These are phyloP conservation scores for Hyparrhenia diplandra DNA, from an alignment of 176 grass and related monocot species.

Conservation along the genomic window DNA sequence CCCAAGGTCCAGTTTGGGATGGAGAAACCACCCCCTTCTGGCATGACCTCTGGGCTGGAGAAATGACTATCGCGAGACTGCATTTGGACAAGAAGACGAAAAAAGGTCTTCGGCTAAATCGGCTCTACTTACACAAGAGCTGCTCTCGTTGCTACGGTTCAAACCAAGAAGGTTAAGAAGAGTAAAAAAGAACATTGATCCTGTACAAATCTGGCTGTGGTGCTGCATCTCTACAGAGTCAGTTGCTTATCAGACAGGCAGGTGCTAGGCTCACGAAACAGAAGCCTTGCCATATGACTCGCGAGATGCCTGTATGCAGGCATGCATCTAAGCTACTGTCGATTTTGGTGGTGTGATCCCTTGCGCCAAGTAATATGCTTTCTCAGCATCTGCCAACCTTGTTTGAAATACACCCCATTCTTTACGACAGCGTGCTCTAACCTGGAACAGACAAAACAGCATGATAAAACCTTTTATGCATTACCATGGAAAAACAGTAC, in stretches of 20 bases:
- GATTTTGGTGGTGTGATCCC: slow-evolving; percentile 58
- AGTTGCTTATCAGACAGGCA: not conserved
- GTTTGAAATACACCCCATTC: slow-evolving; percentile 82
- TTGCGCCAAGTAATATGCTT: slow-evolving; percentile 57
- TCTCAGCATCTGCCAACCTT: slow-evolving; percentile 71
- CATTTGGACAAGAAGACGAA: not conserved
- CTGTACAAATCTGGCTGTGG: slow-evolving; percentile 32
- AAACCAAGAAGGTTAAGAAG: not conserved
- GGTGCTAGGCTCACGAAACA: slow-evolving; percentile 19
- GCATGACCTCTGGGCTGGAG: too few relatives aligned
- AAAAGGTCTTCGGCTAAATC: not conserved
- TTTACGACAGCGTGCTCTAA: slow-evolving; percentile 63
- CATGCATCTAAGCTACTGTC: slow-evolving; percentile 33
- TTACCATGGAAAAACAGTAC: not conserved
- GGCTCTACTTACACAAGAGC: slow-evolving; percentile 24
- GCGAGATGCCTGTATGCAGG: not conserved
- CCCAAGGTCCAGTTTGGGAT: too few relatives aligned
- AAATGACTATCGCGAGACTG: not conserved
- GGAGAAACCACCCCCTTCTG: too few relatives aligned
- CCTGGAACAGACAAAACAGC: slow-evolving; percentile 27
- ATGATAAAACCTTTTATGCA: not conserved
- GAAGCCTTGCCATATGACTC: not conserved
- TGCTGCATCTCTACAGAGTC: not conserved
- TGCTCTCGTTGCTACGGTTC: slow-evolving; percentile 6
- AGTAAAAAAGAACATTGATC: not conserved